A percentile compares a stretch with the other conserved stretches of the same genome.
Conservation (phyloP, 345 rosid species). For the Citropsis articulata region DNA sequence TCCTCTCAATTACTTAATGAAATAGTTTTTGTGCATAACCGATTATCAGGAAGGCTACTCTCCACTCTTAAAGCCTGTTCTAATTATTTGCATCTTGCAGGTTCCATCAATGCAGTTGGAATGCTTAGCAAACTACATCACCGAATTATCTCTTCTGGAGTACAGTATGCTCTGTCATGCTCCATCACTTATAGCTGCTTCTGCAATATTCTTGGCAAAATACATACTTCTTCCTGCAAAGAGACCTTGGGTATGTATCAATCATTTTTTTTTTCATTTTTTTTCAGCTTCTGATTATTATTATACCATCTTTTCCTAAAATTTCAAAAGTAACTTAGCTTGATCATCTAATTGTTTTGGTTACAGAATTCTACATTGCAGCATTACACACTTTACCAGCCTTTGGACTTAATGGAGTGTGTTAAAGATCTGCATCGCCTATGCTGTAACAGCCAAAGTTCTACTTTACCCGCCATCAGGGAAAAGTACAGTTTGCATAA, state of each 20-base stretch:
- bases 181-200: conserved; percentile 87
- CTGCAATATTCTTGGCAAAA: conserved; percentile 81
- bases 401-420: conserved; percentile 61
- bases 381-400: conserved; percentile 78
- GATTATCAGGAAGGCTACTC: not conserved
- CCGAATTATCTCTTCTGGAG: conserved; percentile 79
- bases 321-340: too few relatives aligned
- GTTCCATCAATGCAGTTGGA: conserved; percentile 69
- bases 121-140: conserved; percentile 73
- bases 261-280: not conserved
- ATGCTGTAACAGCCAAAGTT: conserved; percentile 42
- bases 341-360: not conserved
- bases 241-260: conserved; percentile 76
- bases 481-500: conserved; percentile 91
- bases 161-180: conserved; percentile 67
- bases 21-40: not conserved
- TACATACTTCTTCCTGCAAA: conserved; percentile 64
- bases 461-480: conserved; percentile 67
- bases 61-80: not conserved
- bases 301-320: not conserved
- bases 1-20: not conserved
- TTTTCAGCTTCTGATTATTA: not conserved
- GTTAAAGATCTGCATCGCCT: conserved; percentile 68
- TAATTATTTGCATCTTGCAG: conserved; percentile 24
- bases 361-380: conserved; percentile 73